Evolutionary conservation across 2,329 filamentous ascomycete genomes (phyloP), one percentile per base, ranked within the genome.

Genomic region (Curvularia verruculosa): DNA sequence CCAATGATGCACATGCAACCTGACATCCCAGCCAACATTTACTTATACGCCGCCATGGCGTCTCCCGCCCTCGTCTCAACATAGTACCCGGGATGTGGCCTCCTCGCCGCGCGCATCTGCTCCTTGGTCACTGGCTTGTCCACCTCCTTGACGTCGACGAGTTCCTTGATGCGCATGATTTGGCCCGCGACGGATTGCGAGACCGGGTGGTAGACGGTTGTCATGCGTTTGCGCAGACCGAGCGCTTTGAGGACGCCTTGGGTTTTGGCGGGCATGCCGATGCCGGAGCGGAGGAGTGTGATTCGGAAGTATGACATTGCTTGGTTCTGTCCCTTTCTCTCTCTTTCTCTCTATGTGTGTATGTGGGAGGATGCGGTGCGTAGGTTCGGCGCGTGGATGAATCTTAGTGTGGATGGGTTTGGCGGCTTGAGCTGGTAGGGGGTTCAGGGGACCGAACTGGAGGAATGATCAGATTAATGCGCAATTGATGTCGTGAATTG

Each of bases 151-250:
- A 96, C 92, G 52, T 86, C 83, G 44, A 97, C 91, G 61, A 97
- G 82, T 80, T 97, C 93, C 82, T 97, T 97, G 68, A 97, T 92
- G 78, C 89, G 89, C 83, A 97, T 89, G 72, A 97, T 91, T 81
- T 96, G 92, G 74, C 93, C 93, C 9, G 93, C 93, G 60, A 91
- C 87, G 66, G 92, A 87, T 40, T 88, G 86, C 60, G 85, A 85
- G 60, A 96, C 92, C 36, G 91, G 90, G 78, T 96, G 89, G 83
- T 96, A 96, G 70, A 96, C 93, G 52, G 90, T 94, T 72, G 88
- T 88, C 84, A 89, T 88, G 70, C 93, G 90, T 76, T 90, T 91
- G 70, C 88, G 90, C 63, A 97, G 86, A 54, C 93, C 93, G 58
- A 97, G 89, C 18, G 93, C 90, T 60, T 88, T 84, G 54, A 97